Base-by-base conservation (phyloP, 257 asterid species). In the Plantago major region DNA sequence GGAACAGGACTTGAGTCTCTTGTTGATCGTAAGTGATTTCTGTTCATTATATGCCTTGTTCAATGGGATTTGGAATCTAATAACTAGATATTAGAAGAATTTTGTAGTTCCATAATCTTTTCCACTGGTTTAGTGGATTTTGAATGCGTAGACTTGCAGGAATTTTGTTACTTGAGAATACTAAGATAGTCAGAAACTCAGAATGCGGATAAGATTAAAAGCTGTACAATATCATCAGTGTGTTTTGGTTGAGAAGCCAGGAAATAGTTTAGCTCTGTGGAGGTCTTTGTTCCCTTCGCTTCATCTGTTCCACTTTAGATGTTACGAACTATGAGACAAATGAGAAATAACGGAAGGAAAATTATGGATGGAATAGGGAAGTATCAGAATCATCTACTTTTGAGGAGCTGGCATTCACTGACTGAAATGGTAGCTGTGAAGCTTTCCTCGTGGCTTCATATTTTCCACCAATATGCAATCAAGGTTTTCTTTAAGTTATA, bases 1-100 rank as follows among this genome's bases (percentile, higher is more conserved):
- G 95, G 82, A 42, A 69, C 76, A 63, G 97, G 95, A 58, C 91
- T 90, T 10, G 97, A 90, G 83, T 50, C 86, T 71, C 93, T 88
- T 64, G 96, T 88, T 58, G 94, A 85, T 73, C 96, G 97, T 90
- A 76, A 40, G 95, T 65, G 63, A 22, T 56, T 65, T 50, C 56
- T 46, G 22, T 43, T 61, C 67, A 63, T 69, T n/a, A 54, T 38
- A 22, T 72, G 56, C 52, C 13, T 54, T 33, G 47, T 28, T 46
- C 53, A 30, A 33, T 46, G 10, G 33, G 43, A 10, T 65, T 55
- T 56, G 7, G 15, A 42, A 48, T 56, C 26, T 10, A 11, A 26
- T 37, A 30, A 8, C 15, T 28, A 17, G 16, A 7, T 33, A 11
- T 59, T 17, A 16, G 28, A 22, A 22, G 26, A 22, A 22, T 2